A percentile compares a stretch with the other conserved stretches of the same genome.
Conservation (phyloP, 2,329 filamentous ascomycete species). For the Grosmannia serpens region DNA sequence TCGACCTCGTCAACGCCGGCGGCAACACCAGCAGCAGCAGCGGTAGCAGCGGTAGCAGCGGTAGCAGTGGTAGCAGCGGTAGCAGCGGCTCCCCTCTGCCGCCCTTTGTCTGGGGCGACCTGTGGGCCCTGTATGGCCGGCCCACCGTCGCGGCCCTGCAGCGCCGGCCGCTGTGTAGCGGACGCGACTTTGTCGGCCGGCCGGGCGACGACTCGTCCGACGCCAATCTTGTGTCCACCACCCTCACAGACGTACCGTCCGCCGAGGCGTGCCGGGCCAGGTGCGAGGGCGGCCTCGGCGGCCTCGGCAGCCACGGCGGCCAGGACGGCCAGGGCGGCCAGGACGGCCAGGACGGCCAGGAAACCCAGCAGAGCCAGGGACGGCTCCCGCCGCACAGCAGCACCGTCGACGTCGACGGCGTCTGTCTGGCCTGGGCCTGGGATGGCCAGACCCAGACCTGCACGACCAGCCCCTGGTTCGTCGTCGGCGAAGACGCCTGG, state of each 20-base stretch:
- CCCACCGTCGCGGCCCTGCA: constrained; percentile 26
- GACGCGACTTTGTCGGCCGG: constrained; percentile 36
- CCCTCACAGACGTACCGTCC: constrained; percentile 20
- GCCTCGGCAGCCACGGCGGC: not conserved
- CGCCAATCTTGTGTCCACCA: constrained; percentile 16
- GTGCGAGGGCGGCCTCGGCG: constrained; percentile 24
- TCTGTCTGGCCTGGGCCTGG: constrained; percentile 42
- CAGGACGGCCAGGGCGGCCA: not conserved
- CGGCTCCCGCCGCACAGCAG: constrained; percentile 1
- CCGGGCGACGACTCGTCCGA: constrained; percentile 30
- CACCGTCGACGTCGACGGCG: constrained; percentile 3
- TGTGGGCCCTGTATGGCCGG: constrained; percentile 37
- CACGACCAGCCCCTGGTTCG: constrained; percentile 36
- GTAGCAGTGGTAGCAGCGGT: not conserved
- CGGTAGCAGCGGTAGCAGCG: constrained; percentile 7
- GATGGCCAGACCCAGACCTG: constrained; percentile 28
- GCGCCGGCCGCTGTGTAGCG: constrained; percentile 22
- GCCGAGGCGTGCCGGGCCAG: constrained; percentile 30
- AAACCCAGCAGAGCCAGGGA: not conserved
- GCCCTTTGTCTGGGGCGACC: constrained; percentile 33
- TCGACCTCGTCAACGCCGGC: constrained; percentile 7
- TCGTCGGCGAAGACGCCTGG: constrained; percentile 25
- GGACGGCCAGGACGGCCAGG: not conserved
- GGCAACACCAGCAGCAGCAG: constrained; percentile 9
- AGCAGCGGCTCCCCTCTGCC: constrained; percentile 10